A percentile compares a stretch with the other conserved stretches of the same genome.
phyloP scores from a whole-genome alignment of 208 protist species.

The Leishmania turanica region DNA sequence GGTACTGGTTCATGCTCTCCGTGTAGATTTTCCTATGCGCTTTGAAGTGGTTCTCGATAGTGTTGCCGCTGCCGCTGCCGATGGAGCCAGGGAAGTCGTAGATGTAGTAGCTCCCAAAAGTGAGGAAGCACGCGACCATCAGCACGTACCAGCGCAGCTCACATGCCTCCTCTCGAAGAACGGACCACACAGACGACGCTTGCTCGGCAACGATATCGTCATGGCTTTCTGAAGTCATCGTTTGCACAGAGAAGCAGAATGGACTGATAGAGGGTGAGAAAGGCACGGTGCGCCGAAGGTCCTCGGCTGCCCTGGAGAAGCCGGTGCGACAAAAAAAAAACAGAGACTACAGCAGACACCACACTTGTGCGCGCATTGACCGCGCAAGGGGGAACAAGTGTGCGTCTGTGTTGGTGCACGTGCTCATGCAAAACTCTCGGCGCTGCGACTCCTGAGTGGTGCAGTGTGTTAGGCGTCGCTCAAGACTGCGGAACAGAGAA shows the following conservation, averaged over 20 bases:
- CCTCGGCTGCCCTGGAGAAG: background rate
- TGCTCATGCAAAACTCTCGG: too few species aligned
- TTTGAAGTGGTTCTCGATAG: slow-evolving; percentile 70
- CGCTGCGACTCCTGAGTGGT: background rate
- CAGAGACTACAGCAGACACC: background rate
- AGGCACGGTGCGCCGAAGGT: background rate
- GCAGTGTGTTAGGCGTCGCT: too few species aligned
- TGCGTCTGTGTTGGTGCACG: background rate
- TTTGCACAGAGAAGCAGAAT: background rate
- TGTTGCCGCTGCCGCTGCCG: slow-evolving; percentile 54
- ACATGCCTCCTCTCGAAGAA: slow-evolving; percentile 44
- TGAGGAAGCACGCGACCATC: slow-evolving; percentile 78
- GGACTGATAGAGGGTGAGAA: background rate
- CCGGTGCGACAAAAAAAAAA: background rate
- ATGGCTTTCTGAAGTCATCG: background rate
- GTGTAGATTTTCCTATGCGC: slow-evolving; percentile 57
- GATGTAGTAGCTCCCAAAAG: slow-evolving; percentile 85
- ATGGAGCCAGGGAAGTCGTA: slow-evolving; percentile 86
- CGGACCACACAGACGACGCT: slow-evolving; percentile 10
- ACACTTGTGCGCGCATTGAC: background rate
- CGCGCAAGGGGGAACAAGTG: background rate
- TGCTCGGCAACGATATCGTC: slow-evolving; percentile 8
- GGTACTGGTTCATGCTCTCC: slow-evolving; percentile 85
- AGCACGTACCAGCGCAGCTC: slow-evolving; percentile 85
- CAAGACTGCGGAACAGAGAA: background rate